These are phyloP conservation scores for Monilinia fructigena DNA, from an alignment of 2,329 filamentous ascomycete species.

Conservation along the genomic window DNA sequence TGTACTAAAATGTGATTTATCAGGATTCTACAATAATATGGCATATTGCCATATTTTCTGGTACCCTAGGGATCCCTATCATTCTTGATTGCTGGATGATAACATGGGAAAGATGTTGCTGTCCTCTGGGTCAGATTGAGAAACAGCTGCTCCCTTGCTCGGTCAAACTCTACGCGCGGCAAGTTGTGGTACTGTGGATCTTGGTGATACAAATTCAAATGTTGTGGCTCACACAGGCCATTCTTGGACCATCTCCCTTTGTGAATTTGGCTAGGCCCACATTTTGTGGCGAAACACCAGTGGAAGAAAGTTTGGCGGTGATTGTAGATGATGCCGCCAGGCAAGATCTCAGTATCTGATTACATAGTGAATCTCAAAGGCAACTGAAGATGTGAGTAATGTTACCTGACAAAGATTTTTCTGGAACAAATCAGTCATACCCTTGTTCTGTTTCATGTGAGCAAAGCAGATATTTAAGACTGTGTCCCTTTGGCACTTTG, in stretches of 20 bases:
- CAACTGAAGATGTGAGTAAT: too few species aligned
- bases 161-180: neutral
- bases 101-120: neutral
- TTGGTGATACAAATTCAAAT: neutral
- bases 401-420: too few species aligned
- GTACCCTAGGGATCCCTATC: too few species aligned
- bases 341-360: conserved; percentile 1
- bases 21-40: too few species aligned
- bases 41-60: too few species aligned
- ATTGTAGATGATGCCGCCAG: neutral
- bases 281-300: neutral
- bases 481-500: too few species aligned
- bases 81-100: neutral
- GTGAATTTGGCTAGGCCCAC: neutral
- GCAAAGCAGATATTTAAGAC: too few species aligned
- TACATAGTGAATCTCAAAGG: neutral
- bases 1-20: too few species aligned
- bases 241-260: neutral
- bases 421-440: too few species aligned
- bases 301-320: neutral
- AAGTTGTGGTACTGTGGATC: neutral
- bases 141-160: neutral
- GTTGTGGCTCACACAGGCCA: neutral
- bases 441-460: too few species aligned
- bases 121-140: neutral